A percentile compares a stretch with the other conserved stretches of the same genome.
Conservation (phyloP, 1,284 basidiomycete genomes). For the Meripilus lineatus region DNA sequence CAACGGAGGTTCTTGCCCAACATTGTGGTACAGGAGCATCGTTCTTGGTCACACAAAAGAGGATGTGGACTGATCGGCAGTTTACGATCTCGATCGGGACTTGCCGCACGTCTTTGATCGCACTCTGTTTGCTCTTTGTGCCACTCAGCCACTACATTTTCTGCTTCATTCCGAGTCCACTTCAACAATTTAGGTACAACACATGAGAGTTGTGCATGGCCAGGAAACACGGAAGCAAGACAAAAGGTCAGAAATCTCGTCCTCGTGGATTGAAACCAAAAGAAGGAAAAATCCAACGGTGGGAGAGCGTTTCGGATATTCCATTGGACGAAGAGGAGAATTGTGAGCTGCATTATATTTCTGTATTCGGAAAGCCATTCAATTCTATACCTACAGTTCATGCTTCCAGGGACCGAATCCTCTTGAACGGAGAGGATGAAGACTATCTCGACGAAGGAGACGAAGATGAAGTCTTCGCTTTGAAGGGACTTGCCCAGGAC, state of each 20-base stretch:
- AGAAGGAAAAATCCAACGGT: constrained; percentile 51
- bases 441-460: constrained; percentile 39
- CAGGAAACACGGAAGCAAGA: constrained; percentile 26
- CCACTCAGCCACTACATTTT: no score
- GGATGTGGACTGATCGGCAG: no score
- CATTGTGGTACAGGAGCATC: no score
- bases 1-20: no score
- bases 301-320: constrained; percentile 62
- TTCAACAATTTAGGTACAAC: no score
- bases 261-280: constrained; percentile 45
- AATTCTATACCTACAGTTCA: constrained; percentile 44
- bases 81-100: no score
- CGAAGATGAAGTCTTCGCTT: constrained; percentile 74
- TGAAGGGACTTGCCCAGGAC: constrained; percentile 41
- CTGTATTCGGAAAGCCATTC: not conserved
- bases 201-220: constrained; percentile 25
- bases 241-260: constrained; percentile 24
- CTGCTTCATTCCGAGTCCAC: no score
- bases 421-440: constrained; percentile 56
- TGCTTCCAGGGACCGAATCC: constrained; percentile 69
- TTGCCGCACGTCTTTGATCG: no score
- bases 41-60: no score
- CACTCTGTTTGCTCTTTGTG: no score
- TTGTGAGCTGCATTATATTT: constrained; percentile 3
- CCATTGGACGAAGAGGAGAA: constrained; percentile 39